A percentile compares a stretch with the other conserved stretches of the same genome.
Conservation (phyloP, 768 basidiomycete genomes). For the Rossbeevera mucosa region DNA sequence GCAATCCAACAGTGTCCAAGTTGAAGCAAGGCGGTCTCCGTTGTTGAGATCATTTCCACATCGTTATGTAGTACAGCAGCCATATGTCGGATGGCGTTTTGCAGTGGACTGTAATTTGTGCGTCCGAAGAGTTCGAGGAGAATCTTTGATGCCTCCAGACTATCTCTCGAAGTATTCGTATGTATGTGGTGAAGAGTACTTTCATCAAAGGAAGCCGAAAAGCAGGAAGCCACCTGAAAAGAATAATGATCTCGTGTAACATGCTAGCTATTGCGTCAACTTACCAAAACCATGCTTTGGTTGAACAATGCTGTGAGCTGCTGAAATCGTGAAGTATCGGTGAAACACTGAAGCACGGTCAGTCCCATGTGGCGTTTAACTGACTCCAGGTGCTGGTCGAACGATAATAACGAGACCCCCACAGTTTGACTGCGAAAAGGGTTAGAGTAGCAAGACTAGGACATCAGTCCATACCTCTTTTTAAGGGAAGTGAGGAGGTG, state of each 20-base stretch:
- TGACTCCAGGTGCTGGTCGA: constrained; percentile 36
- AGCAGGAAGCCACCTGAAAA: constrained; percentile 42
- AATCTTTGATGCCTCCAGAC: constrained; percentile 17
- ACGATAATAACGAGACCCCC: constrained; percentile 36
- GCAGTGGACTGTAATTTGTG: constrained; percentile 34
- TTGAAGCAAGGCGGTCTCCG: constrained; percentile 28
- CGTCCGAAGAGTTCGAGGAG: constrained; percentile 31
- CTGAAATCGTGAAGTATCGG: constrained; percentile 35
- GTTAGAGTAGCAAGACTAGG: not conserved
- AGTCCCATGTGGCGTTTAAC: constrained; percentile 38
- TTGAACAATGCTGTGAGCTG: constrained; percentile 41
- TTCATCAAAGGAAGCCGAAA: constrained; percentile 37
- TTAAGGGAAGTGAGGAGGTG: constrained; percentile 36
- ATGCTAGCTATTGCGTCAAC: constrained; percentile 8
- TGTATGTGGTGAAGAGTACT: constrained; percentile 14
- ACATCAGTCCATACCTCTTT: constrained; percentile 36
- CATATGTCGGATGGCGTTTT: constrained; percentile 32
- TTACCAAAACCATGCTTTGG: constrained; percentile 40
- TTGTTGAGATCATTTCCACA: constrained; percentile 9
- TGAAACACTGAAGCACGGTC: constrained; percentile 37
- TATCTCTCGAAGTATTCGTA: constrained; percentile 1
- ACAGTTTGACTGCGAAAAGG: constrained; percentile 37
- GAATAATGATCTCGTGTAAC: constrained; percentile 2
- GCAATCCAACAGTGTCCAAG: constrained; percentile 56
- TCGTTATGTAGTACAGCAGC: constrained; percentile 23